Percentiles rank a stretch among this genome's conserved stretches.
phyloP scores from a whole-genome alignment of 495 filamentous ascomycete genomes.

The Chaetomidium leptoderma region DNA sequence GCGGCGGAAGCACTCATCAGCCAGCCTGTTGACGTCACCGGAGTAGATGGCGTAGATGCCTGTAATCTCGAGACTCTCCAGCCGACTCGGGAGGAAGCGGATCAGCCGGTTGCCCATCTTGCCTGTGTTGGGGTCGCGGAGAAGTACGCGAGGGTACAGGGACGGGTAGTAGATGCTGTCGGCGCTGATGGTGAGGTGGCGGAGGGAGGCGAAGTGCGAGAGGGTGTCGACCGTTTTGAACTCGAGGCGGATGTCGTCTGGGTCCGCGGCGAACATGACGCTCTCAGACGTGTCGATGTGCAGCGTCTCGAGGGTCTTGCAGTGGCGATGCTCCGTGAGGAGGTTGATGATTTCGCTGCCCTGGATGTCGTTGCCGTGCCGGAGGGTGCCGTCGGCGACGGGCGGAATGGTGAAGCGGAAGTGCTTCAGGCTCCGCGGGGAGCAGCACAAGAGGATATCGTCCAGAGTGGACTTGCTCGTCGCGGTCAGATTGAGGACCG shows the following conservation, averaged over 20 bases:
- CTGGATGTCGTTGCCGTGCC: neutral
- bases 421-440: neutral
- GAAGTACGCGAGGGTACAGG: slow-evolving; percentile 2
- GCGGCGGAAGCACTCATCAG: neutral
- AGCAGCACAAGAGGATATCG: neutral
- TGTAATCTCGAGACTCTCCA: neutral
- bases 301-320: neutral
- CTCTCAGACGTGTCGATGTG: neutral
- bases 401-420: neutral
- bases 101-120: neutral
- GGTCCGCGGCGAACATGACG: neutral
- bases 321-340: neutral
- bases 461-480: neutral
- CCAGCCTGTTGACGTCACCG: neutral
- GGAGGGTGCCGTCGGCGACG: too few relatives aligned
- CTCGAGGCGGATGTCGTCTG: neutral
- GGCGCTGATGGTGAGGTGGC: slow-evolving; percentile 3
- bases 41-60: neutral
- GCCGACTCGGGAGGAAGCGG: neutral
- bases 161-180: slow-evolving; percentile 7
- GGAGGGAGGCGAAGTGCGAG: neutral
- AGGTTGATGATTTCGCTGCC: neutral
- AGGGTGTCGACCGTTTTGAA: neutral
- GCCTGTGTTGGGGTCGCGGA: neutral
- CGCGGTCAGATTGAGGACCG: neutral